These are phyloP conservation scores for Guillardia theta DNA, from an alignment of 78 protist species.

Conservation along the genomic window DNA sequence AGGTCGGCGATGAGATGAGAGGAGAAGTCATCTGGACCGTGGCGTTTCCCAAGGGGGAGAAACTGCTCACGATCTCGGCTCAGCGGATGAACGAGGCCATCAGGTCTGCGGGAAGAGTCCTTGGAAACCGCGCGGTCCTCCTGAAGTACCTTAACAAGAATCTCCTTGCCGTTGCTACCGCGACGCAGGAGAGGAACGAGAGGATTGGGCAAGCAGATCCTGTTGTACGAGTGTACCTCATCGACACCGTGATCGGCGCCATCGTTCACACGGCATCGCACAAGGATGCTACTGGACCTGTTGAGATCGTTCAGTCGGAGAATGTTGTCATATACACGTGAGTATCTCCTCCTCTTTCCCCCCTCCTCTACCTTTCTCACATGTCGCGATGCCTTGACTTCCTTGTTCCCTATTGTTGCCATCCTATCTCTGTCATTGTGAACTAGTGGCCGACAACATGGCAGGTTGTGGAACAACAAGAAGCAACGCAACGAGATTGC, in stretches of 20 bases:
- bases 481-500: conserved; percentile 17
- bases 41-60: neutral
- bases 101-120: neutral
- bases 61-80: neutral
- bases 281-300: neutral
- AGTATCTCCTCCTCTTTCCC: too few relatives aligned
- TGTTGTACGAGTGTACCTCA: conserved; percentile 9
- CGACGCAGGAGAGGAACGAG: neutral
- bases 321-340: too few relatives aligned
- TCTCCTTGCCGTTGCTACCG: conserved; percentile 15
- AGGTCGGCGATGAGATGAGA: neutral
- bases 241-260: conserved; percentile 36
- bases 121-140: conserved; percentile 42
- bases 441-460: conserved; percentile 28
- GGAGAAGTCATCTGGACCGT: neutral
- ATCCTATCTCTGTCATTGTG: neutral
- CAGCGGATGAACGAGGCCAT: neutral
- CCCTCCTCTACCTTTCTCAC: too few relatives aligned
- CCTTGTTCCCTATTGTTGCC: too few relatives aligned
- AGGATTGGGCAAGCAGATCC: too few relatives aligned
- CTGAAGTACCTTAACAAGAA: conserved; percentile 32
- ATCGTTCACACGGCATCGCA: neutral
- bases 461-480: neutral
- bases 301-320: neutral
- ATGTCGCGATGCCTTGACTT: too few relatives aligned